phyloP scores from a whole-genome alignment of 1,284 basidiomycete genomes.

The Salmacisia buchloeana region DNA sequence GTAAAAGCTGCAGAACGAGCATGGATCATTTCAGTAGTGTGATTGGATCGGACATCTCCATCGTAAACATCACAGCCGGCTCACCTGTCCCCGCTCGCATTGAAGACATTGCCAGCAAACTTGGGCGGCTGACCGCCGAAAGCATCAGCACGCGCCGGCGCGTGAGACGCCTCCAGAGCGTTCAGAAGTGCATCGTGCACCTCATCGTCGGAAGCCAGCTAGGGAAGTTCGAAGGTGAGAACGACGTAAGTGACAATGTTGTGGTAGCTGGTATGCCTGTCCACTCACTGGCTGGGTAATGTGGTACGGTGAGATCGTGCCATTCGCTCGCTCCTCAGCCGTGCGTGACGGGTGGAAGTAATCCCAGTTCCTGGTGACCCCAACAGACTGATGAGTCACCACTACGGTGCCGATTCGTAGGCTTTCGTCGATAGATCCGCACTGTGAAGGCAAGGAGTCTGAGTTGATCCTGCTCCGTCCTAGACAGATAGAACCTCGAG shows the following conservation, averaged over 20 bases:
- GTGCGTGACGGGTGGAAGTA: conserved; percentile 52
- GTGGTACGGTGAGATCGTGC: conserved; percentile 57
- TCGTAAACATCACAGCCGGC: too few relatives aligned
- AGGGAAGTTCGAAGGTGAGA: background rate
- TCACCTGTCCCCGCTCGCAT: conserved; percentile 31
- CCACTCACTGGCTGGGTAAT: conserved; percentile 59
- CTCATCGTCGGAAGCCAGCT: conserved; percentile 59
- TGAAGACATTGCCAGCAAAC: conserved; percentile 28
- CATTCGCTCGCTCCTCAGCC: conserved; percentile 18
- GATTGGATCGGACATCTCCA: too few relatives aligned
- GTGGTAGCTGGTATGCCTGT: too few relatives aligned
- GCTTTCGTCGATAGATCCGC: conserved; percentile 64
- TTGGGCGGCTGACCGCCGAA: conserved; percentile 19
- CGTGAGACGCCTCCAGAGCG: conserved; percentile 18
- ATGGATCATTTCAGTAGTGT: too few relatives aligned
- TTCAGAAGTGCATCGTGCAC: conserved; percentile 53
- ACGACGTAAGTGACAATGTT: background rate
- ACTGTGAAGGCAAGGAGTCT: too few relatives aligned
- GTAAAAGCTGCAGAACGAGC: conserved; percentile 61
- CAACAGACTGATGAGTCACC: conserved; percentile 64
- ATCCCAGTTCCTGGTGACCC: conserved; percentile 69
- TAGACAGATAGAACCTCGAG: too few relatives aligned
- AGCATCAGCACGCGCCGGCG: background rate
- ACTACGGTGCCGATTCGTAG: conserved; percentile 69
- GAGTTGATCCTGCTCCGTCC: too few relatives aligned